Conservation (phyloP, 164 flowering plant genomes). For the Dillenia suffruticosa region DNA sequence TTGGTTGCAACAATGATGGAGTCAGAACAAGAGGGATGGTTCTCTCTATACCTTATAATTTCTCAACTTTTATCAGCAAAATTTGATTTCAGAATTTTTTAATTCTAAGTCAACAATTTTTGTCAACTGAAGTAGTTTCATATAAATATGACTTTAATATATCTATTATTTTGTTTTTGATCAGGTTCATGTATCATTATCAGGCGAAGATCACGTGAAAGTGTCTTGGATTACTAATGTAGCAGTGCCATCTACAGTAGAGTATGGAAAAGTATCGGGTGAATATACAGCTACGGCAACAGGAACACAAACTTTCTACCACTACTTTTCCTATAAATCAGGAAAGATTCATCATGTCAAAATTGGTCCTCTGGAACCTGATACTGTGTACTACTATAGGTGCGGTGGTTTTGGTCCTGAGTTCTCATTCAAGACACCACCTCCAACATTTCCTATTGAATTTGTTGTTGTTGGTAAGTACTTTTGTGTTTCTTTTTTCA, state of each 20-base stretch:
- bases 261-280: conserved; percentile 49
- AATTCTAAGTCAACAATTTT: neutral
- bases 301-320: conserved; percentile 55
- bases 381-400: conserved; percentile 58
- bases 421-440: conserved; percentile 69
- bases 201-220: conserved; percentile 51
- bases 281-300: conserved; percentile 31
- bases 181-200: conserved; percentile 75
- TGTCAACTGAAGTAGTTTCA: neutral
- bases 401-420: conserved; percentile 66
- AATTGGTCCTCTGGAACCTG: conserved; percentile 69
- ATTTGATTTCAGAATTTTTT: too few species aligned
- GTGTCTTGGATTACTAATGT: conserved; percentile 65
- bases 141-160: too few species aligned
- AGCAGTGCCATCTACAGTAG: conserved; percentile 37
- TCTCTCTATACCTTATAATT: neutral
- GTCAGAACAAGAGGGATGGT: neutral
- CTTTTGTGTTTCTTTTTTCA: too few species aligned
- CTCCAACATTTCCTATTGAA: conserved; percentile 55
- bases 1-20: neutral
- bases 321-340: conserved; percentile 62
- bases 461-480: conserved; percentile 59
- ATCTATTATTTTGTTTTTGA: neutral
- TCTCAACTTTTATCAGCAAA: neutral
- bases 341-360: conserved; percentile 68